Base-by-base conservation (phyloP, 345 rosid genomes). In the Cardamine resedifolia region DNA sequence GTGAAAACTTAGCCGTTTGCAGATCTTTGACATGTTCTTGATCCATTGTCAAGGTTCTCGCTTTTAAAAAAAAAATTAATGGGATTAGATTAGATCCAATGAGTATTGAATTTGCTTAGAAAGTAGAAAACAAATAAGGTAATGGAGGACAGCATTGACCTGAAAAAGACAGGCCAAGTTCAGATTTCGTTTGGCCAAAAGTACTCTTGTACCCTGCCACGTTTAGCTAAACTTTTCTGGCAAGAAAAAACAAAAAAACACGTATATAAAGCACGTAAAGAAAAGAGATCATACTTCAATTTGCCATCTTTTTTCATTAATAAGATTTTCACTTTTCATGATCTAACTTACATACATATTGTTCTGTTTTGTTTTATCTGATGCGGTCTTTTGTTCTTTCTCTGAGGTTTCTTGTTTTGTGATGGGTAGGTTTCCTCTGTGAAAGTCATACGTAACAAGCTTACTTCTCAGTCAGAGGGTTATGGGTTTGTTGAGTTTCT, bases 371-470 rank as follows among this genome's bases (percentile, higher is more conserved):
- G 55, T 1, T 23, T 23, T 50, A 50, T 48, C 56, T 50, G 4
- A 11, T 50, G 7, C 24, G 3, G 30, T 10, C 10, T 4, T 10
- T 10, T 6, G 16, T 24, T 68, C 30, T 23, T 16, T 24, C 30
- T 65, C 23, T 64, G 41, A 55, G 55, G 64, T 49, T 51, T 30
- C 58, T 71, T 45, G 27, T 67, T 59, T 57, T 41, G 19, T 43
- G 39, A 70, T 57, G 26, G 58, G 70, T 74, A 95, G 97, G 96
- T 95, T 64, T 68, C 83, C 41, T 83, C 90, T 28, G 93, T 87
- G 27, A 95, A 95, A 84, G 85, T 95, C 19, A 91, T 95, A 11
- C 90, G 99, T 59, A 91, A 95, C 80, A 95, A 91, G 86, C 96
- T 85, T 52, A 91, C 99, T 71, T 87, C 84, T 56, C 91, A 84